Percentiles rank a stretch among this genome's conserved stretches.
Conservation (phyloP, 169 alveolate genomes). For the Babesia ovis region DNA sequence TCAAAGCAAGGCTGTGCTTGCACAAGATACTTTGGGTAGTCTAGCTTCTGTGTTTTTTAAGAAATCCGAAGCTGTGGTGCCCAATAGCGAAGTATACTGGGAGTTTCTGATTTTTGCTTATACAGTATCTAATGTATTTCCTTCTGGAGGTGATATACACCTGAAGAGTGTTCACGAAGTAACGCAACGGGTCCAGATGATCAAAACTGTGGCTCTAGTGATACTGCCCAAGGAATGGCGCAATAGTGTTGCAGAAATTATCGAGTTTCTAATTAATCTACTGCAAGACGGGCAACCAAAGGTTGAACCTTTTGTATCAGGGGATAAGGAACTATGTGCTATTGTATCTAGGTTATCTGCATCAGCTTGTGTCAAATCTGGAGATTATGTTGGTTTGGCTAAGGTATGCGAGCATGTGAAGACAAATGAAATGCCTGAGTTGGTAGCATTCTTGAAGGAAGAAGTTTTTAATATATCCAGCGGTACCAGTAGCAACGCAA, state of each 20-base stretch:
- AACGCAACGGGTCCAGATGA: not conserved
- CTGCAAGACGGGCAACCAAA: slow-evolving; percentile 15
- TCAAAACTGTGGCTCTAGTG: not conserved
- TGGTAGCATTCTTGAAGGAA: slow-evolving; percentile 8
- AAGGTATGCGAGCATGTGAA: slow-evolving; percentile 1
- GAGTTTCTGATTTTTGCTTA: slow-evolving; percentile 1
- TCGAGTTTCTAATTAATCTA: not conserved
- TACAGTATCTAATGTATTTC: not conserved
- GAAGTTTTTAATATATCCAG: not conserved
- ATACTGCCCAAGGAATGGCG: slow-evolving; percentile 24
- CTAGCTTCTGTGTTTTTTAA: not conserved
- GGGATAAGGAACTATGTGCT: not conserved
- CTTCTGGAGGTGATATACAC: not conserved
- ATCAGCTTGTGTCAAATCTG: slow-evolving; percentile 1
- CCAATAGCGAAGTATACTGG: slow-evolving; percentile 13
- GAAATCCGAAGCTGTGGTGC: not conserved
- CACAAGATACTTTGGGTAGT: slow-evolving; percentile 14
- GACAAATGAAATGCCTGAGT: slow-evolving; percentile 3
- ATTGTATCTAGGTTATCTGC: not conserved
- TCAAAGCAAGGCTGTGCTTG: not conserved
- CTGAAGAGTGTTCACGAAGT: not conserved
- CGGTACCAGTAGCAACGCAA: not conserved
- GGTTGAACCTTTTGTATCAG: not conserved
- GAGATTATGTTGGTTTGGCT: slow-evolving; percentile 19
- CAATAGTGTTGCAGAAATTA: not conserved